Evolutionary conservation across 768 basidiomycete genomes (phyloP), one percentile per base, ranked within the genome.

Genomic region (Crucibulum laeve): DNA sequence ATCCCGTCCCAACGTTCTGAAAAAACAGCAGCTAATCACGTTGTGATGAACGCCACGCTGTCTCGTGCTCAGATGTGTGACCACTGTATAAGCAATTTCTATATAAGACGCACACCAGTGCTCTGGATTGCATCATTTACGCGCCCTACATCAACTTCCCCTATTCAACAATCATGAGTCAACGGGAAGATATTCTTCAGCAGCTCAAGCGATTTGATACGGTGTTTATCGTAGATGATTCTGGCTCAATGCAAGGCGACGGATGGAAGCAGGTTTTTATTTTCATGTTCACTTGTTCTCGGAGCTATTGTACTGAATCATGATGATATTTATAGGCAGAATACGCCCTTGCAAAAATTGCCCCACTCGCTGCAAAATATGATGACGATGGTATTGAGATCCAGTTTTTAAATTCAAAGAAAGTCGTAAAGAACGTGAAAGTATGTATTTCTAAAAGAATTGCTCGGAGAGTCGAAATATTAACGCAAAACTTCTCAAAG

Each of bases 311-410:
- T 37, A 37, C 7, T 21, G 18, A 7, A 7, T 7, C 8, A 37
- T 37, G 13, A 10, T 37, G 8, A 7, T 7, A 10, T 25, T 45
- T 38, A 22, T 36, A 75, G 69, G 69, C 74, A 5, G 47, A 59
- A 33, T 56, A 63, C 3, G 73, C 75, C 0, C 57, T 80, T 10
- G 62, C 65, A 14, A 56, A 56, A 14, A 60, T 82, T 13, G 76
- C 74, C 4, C 58, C 60, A 4, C 60, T 62, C 1, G 76, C 75
- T 1, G 53, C 67, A 1, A 49, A 58, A 23, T 78, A 79, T 37
- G 77, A 79, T 45, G 47, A 48, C 3, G 70, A 79, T 30, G 80
- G 80, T 2, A 67, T 82, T 24, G 79, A 81, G 39, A 67, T 82
- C 3, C 59, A 74, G 44, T 82, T 82, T 58, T 54, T 82, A 38